Conservation (phyloP, 2,329 filamentous ascomycete species). For the Eutypella sp. region DNA sequence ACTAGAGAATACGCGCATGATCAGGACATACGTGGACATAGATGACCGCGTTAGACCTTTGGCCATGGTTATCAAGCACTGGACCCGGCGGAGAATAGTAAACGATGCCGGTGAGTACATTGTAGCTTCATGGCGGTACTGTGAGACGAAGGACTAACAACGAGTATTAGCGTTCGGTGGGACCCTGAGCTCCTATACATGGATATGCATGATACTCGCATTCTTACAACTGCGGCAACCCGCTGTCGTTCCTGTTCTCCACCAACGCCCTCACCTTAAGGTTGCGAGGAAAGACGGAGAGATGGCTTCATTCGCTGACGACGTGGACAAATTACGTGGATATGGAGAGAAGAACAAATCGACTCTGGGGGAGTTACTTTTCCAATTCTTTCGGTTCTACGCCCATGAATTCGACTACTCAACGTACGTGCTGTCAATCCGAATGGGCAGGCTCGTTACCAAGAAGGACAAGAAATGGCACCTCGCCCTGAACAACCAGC, state of each 20-base stretch:
- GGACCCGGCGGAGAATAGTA: conserved; percentile 86
- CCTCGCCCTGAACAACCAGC: conserved; percentile 68
- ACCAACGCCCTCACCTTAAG: conserved; percentile 64
- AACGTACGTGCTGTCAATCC: conserved; percentile 76
- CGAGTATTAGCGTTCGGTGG: conserved; percentile 78
- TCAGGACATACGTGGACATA: conserved; percentile 91
- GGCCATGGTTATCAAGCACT: conserved; percentile 96
- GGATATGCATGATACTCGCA: conserved; percentile 97
- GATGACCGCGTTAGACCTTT: conserved; percentile 86
- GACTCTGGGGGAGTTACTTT: conserved; percentile 78
- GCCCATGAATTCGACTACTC: conserved; percentile 91
- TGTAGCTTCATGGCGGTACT: neutral
- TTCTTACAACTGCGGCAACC: conserved; percentile 86
- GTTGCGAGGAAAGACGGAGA: conserved; percentile 58
- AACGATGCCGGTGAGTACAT: conserved; percentile 95
- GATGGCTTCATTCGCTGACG: conserved; percentile 78
- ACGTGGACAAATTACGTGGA: conserved; percentile 67
- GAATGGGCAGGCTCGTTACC: conserved; percentile 70
- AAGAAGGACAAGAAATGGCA: conserved; percentile 90
- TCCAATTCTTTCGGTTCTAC: conserved; percentile 93
- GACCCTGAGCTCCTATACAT: conserved; percentile 95
- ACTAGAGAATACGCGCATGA: conserved; percentile 95
- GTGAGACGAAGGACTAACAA: neutral
- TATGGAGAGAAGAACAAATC: conserved; percentile 79
- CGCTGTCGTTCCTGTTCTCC: conserved; percentile 79